Base-by-base conservation (phyloP, 2,329 filamentous ascomycete genomes). In the Berkeleyomyces rouxiae region DNA sequence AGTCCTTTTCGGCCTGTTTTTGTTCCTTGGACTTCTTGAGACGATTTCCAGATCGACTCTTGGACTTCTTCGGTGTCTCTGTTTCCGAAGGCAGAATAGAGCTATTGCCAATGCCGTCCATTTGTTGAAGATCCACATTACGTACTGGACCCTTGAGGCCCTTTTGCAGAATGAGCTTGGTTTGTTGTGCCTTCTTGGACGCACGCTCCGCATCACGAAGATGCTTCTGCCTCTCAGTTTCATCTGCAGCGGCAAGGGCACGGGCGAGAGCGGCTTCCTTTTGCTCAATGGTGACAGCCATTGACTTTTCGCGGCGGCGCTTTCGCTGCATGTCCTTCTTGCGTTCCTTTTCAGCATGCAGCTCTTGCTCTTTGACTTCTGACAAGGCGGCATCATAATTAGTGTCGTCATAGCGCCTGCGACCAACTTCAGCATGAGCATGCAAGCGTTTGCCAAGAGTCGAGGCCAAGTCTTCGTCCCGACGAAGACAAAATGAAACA, bases 251-350 rank as follows among this genome's bases (percentile, higher is more conserved):
- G 61, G 85, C 82, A 64, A 86, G 82, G 7, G 91, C 89, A 67
- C 86, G 86, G 66, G 86, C 84, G 53, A 95, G 78, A 3, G 90
- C 88, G 3, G 87, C 83, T 66, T 93, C 88, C 75, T 95, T 93
- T 71, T 90, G 86, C 71, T 96, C 92, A 68, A 95, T 87, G 5
- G 90, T 92, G 65, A 95, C 87, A 3, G 90, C 90, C 79, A 96
- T 90, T 3, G 92, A 95, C 76, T 96, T 96, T 72, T 97, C 92
- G 16, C 93, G 87, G 51, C 93, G 86, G 65, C 93, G 84, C 77
- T 97, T 99, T 66, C 93, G 87, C 72, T 99, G 93, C 90, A 99
- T 97, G 71, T 99, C 93, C 77, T 99, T 99, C 78, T 99, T 99
- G 67, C 93, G 89, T 74, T 99, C 93, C 76, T 99, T 99, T 74